Percentiles rank a stretch among this genome's conserved stretches.
Conservation (phyloP, 129 eudicot genomes). For the Pulicaria dysenterica region DNA sequence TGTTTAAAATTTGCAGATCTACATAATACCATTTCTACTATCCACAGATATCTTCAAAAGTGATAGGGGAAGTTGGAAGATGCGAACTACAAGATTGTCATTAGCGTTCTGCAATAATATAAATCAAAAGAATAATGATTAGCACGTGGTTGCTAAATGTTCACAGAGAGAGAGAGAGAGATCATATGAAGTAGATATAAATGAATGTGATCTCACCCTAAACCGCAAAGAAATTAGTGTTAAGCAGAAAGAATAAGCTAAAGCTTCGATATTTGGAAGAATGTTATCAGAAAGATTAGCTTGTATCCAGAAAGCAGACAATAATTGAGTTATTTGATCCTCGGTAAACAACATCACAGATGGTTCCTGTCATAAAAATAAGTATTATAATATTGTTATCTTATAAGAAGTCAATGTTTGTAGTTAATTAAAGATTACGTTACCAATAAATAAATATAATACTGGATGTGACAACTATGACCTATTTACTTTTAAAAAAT, state of each 20-base stretch:
- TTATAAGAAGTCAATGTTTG: not conserved
- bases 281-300: conserved; percentile 82
- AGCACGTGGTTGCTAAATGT: not conserved
- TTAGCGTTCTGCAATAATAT: conserved; percentile 57
- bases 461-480: too few species aligned
- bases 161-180: not conserved
- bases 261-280: conserved; percentile 83
- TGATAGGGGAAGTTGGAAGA: conserved; percentile 88
- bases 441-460: too few species aligned
- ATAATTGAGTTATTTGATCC: conserved; percentile 79
- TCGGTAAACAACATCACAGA: conserved; percentile 65
- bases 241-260: conserved; percentile 85
- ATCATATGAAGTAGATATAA: conserved; percentile 4
- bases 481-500: too few species aligned
- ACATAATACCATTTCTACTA: conserved; percentile 59
- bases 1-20: conserved; percentile 1
- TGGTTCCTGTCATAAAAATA: conserved; percentile 59
- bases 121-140: conserved; percentile 4
- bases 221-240: conserved; percentile 63
- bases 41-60: conserved; percentile 66
- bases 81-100: conserved; percentile 59
- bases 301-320: conserved; percentile 86
- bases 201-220: conserved; percentile 44
- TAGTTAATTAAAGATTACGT: too few species aligned
- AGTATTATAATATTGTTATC: too few species aligned